These are phyloP conservation scores for Dictyostelium discoideum DNA, from an alignment of 78 protist species.

Conservation along the genomic window DNA sequence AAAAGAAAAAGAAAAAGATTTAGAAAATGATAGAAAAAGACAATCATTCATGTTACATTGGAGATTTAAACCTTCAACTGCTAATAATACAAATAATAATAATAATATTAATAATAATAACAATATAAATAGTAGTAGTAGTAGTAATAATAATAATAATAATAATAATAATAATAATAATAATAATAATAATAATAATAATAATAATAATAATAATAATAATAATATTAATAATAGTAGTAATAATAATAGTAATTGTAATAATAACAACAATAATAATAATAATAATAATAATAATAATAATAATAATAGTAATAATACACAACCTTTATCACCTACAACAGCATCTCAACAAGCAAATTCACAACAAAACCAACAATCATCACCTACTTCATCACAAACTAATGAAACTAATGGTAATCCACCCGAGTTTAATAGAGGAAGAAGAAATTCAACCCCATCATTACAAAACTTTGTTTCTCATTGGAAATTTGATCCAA, in stretches of 20 bases:
- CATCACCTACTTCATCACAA: not conserved
- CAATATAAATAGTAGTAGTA: too few species aligned
- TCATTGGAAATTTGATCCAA: slow-evolving; percentile 65
- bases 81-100: not conserved
- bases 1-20: slow-evolving; percentile 6
- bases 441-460: slow-evolving; percentile 61
- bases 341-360: not conserved
- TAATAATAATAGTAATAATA: not conserved
- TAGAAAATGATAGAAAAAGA: slow-evolving; percentile 44
- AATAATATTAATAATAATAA: not conserved
- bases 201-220: not conserved
- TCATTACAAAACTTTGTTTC: slow-evolving; percentile 20
- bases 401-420: not conserved
- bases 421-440: not conserved
- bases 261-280: not conserved
- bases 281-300: not conserved
- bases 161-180: not conserved
- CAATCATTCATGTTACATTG: slow-evolving; percentile 51
- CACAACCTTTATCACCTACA: not conserved
- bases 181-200: not conserved
- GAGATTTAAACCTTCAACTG: slow-evolving; percentile 38
- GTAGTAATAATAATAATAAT: not conserved
- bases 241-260: not conserved
- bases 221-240: not conserved
- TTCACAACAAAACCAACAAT: not conserved